These are phyloP conservation scores for Fusarium buxicola DNA, from an alignment of 2,329 filamentous ascomycete species.

Conservation along the genomic window DNA sequence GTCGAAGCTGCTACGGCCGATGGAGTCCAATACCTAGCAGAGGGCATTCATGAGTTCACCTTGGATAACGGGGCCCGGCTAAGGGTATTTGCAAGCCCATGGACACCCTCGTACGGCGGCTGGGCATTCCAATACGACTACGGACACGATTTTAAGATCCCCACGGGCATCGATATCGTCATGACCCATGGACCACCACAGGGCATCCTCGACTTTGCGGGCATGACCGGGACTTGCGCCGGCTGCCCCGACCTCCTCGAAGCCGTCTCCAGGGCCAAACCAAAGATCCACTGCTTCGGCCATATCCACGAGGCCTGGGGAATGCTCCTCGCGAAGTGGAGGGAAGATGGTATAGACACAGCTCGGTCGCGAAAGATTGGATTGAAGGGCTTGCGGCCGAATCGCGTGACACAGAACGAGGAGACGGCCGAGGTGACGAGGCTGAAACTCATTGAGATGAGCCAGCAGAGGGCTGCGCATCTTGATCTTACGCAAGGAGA, in stretches of 20 bases:
- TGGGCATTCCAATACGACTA: conserved; percentile 64
- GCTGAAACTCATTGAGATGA: conserved; percentile 34
- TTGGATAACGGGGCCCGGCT: conserved; percentile 63
- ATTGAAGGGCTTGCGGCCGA: conserved; percentile 45
- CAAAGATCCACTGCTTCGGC: conserved; percentile 66
- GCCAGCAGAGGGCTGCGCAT: conserved; percentile 46
- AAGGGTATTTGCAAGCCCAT: conserved; percentile 65
- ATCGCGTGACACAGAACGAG: conserved; percentile 34
- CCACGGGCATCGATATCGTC: conserved; percentile 56
- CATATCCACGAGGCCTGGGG: conserved; percentile 73
- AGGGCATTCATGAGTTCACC: conserved; percentile 60
- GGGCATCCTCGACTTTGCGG: conserved; percentile 60
- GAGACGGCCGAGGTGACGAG: conserved; percentile 22
- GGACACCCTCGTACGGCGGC: conserved; percentile 58
- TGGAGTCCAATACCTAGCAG: conserved; percentile 60
- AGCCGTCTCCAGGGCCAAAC: conserved; percentile 57
- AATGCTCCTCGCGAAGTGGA: conserved; percentile 65
- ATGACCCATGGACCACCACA: conserved; percentile 67
- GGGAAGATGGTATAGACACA: conserved; percentile 54
- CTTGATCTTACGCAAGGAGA: conserved; percentile 54
- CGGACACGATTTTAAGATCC: conserved; percentile 55
- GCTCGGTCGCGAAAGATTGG: conserved; percentile 52
- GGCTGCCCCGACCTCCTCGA: conserved; percentile 60
- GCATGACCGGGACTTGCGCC: conserved; percentile 43
- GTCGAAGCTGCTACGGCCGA: conserved; percentile 52